Conservation (phyloP, 768 basidiomycete species). For the Leucocoprinus leucothites region DNA sequence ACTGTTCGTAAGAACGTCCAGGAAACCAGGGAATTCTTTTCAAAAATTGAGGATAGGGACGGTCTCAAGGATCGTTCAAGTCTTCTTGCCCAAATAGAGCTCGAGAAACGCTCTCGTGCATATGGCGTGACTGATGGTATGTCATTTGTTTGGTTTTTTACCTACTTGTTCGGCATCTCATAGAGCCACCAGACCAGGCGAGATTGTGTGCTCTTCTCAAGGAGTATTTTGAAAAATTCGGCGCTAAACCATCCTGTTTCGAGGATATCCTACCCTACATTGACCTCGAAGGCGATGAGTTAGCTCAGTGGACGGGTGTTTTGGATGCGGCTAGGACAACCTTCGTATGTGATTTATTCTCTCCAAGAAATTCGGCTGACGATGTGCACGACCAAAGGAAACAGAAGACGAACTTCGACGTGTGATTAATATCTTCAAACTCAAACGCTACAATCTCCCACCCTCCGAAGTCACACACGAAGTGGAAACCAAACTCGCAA, state of each 20-base stretch:
- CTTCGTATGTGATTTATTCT: slow-evolving; percentile 38
- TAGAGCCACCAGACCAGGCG: slow-evolving; percentile 35
- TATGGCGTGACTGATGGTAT: slow-evolving; percentile 49
- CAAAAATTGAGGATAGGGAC: slow-evolving; percentile 56
- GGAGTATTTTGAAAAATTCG: slow-evolving; percentile 68
- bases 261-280: slow-evolving; percentile 80
- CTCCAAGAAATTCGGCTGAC: slow-evolving; percentile 1
- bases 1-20: slow-evolving; percentile 28
- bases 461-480: slow-evolving; percentile 50
- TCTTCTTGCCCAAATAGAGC: slow-evolving; percentile 69
- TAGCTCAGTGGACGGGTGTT: slow-evolving; percentile 50
- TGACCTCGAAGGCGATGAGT: slow-evolving; percentile 42
- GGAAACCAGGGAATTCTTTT: slow-evolving; percentile 50
- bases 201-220: slow-evolving; percentile 49
- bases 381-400: slow-evolving; percentile 31
- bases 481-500: slow-evolving; percentile 50
- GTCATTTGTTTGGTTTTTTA: background rate
- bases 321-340: slow-evolving; percentile 44
- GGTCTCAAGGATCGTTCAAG: slow-evolving; percentile 73
- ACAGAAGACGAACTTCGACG: slow-evolving; percentile 56
- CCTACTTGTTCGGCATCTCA: background rate
- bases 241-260: slow-evolving; percentile 82
- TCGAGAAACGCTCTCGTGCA: slow-evolving; percentile 57
- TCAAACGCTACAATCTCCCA: slow-evolving; percentile 60
- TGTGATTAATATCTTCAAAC: slow-evolving; percentile 72